A percentile compares a stretch with the other conserved stretches of the same genome.
Conservation (phyloP, 2,329 filamentous ascomycete genomes). For the Phyllosticta citrichinensis region DNA sequence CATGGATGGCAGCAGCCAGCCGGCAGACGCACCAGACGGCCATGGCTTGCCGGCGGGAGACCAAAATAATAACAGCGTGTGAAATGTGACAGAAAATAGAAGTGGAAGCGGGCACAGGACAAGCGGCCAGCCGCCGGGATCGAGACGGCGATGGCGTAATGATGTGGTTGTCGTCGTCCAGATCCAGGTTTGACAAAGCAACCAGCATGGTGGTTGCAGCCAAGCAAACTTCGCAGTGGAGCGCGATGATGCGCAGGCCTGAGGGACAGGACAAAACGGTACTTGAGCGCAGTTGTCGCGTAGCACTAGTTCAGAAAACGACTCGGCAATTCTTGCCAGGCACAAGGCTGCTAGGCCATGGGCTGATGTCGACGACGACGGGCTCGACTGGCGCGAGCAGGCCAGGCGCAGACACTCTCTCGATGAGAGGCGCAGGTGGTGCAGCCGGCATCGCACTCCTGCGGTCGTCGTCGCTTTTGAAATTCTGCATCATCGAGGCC, state of each 20-base stretch:
- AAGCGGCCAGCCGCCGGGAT: not conserved
- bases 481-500: not conserved
- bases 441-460: not conserved
- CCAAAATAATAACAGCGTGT: not conserved
- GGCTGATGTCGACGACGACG: not conserved
- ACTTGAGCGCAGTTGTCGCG: not conserved
- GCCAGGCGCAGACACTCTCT: not conserved
- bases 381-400: not conserved
- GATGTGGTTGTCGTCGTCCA: not conserved
- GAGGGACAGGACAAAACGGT: not conserved
- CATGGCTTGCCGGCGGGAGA: not conserved
- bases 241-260: not conserved
- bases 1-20: not conserved
- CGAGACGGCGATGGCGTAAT: not conserved
- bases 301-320: not conserved
- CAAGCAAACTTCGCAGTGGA: not conserved
- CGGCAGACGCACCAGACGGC: not conserved
- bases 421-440: not conserved
- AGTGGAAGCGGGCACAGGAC: not conserved
- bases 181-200: not conserved
- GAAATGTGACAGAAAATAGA: not conserved
- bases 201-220: not conserved
- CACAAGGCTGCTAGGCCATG: not conserved
- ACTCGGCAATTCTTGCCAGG: not conserved
- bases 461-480: not conserved